Base-by-base conservation (phyloP, 2,329 filamentous ascomycete species). In the Dactylellina parvicollis region DNA sequence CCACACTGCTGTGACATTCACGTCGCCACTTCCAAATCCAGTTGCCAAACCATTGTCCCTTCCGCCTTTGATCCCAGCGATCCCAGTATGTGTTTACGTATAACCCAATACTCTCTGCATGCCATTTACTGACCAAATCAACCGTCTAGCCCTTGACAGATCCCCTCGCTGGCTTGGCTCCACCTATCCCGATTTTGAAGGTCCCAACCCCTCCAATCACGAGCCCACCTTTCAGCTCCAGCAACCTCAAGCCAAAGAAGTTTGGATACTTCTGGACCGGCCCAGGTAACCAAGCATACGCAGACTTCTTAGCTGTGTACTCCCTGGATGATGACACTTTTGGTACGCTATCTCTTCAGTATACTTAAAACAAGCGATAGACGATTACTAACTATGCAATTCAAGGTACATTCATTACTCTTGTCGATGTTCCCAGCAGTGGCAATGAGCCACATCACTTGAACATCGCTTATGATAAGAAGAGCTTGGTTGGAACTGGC, bases 211-310 rank as follows among this genome's bases (percentile, higher is more conserved):
- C 86, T 52, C 83, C 86, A 0, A 78, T 88, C n/a, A 80, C 82
- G 1, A 86, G 84, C 75, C 83, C 83, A 7, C 84, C 83, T 4
- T 87, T 87, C 72, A 81, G 80, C 9, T 80, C 82, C 1, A 85
- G 84, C 77, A 80, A 85, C 71, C 83, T 88, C 77, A 85, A 85
- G 80, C 86, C 87, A 26, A 88, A 88, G 84, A 88, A 88, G 81
- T 86, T 88, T 77, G 87, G 86, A 0, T 88, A 88, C 79, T 88
- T 88, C 80, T 88, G 86, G 86, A 87, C 86, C 57, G 86, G 83
- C 16, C 82, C 86, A 32, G 86, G 85, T 34, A 86, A 88, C 76
- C 88, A 88, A 76, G 77, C 83, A 49, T 86, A 88, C 79, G 84
- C 84, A 76, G 83, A 88, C 75, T 88, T 88, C 79, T 79, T 88